Base-by-base conservation (phyloP, 140 eudicot genomes). In the Oenanthe javanica region DNA sequence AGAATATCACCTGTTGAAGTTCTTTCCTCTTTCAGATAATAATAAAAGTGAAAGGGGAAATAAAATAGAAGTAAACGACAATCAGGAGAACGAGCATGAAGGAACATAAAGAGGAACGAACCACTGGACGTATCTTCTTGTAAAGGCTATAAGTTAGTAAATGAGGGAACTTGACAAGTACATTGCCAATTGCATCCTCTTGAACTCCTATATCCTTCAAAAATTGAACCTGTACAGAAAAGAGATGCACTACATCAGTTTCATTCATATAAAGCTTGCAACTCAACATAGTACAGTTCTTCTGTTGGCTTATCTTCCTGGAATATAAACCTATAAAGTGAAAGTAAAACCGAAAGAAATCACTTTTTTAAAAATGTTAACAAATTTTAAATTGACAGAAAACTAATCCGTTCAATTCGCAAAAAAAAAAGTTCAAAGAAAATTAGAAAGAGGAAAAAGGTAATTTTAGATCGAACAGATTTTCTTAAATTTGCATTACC, bases 91-190 rank as follows among this genome's bases (percentile, higher is more conserved):
- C 10, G 36, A 78, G 36, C 57, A 51, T 14, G 14, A 66, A 52
- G n/a, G 19, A 36, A 73, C 57, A 45, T 10, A 27, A 63, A 57
- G 59, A 51, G 69, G 63, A 21, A 79, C 84, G 59, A 78, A 94
- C 98, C 97, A 91, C 97, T 13, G 97, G 97, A 25, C 98, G 96
- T 86, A 94, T 92, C 76, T 89, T 94, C 92, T 92, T 94, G 88
- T 87, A 73, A 46, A 94, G 97, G 87, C 97, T 94, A 83, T 92
- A 92, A 13, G 97, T 90, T 76, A 94, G 80, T 81, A 94, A 85
- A 4, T 95, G 84, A 21, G 98, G 98, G 85, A 92, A 92, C 87
- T 86, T 89, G 80, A 87, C 91, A 79, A 94, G 92, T 90, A 90
- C 85, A 61, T 81, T 89, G 80, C 96, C 98, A 59, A 94, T 85